A percentile compares a stretch with the other conserved stretches of the same genome.
Conservation (phyloP, 257 asterid genomes). For the Solanum etuberosum region DNA sequence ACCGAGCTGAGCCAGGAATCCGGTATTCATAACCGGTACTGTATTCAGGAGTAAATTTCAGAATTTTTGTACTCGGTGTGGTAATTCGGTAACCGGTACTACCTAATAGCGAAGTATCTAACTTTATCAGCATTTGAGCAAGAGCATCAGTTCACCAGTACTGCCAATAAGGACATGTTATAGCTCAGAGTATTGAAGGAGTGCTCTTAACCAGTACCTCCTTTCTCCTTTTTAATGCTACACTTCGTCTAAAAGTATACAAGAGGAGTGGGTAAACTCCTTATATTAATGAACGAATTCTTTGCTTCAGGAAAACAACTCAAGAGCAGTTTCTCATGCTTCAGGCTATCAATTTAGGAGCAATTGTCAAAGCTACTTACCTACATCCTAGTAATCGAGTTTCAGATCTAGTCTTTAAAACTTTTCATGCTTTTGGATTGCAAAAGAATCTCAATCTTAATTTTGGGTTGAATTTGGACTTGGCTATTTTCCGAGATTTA, state of each 20-base stretch:
- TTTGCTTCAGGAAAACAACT: not conserved
- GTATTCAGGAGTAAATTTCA: not conserved
- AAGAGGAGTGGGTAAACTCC: not conserved
- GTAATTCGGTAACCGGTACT: not conserved
- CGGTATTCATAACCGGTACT: not conserved
- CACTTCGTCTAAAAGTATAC: not conserved
- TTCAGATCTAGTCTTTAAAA: not conserved
- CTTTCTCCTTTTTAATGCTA: not conserved
- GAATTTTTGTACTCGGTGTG: not conserved
- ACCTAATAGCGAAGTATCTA: not conserved
- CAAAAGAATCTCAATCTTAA: not conserved
- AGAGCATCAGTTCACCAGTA: not conserved
- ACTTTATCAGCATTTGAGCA: not conserved
- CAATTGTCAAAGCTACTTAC: not conserved
- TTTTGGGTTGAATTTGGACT: not conserved
- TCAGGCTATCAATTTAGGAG: not conserved
- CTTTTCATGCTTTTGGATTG: not conserved
- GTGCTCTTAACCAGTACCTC: not conserved
- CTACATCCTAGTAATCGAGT: not conserved
- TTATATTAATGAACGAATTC: not conserved
- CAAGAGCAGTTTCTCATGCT: not conserved
- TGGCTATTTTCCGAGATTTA: not conserved
- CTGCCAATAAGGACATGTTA: not conserved
- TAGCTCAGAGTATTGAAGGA: not conserved
- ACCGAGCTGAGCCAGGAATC: not conserved